Percentiles rank a stretch among this genome's conserved stretches.
Evolutionary conservation across 768 basidiomycete genomes (phyloP).

Genomic region (Tubosaeta sp.): DNA sequence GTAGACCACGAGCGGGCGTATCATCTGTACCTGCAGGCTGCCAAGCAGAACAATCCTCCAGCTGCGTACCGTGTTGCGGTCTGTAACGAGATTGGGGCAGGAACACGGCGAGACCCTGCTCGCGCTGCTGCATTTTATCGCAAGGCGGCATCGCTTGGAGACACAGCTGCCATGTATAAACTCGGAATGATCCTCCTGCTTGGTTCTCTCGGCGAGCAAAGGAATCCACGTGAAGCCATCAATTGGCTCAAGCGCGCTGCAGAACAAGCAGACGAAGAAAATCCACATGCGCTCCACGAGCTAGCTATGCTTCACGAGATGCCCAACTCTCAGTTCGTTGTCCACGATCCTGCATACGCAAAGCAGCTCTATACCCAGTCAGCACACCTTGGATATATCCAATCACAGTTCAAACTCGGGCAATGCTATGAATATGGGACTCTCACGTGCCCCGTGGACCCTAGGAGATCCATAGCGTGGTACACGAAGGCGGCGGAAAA

Average conservation of each 20-base stretch:
- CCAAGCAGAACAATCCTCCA: conserved; percentile 93
- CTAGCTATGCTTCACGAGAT: conserved; percentile 84
- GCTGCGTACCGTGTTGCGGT: conserved; percentile 97
- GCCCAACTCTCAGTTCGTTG: conserved; percentile 60
- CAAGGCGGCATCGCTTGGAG: conserved; percentile 92
- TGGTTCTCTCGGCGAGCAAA: conserved; percentile 76
- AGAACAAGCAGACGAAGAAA: conserved; percentile 96
- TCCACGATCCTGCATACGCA: conserved; percentile 77
- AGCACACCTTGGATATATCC: conserved; percentile 89
- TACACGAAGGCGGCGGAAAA: conserved; percentile 98
- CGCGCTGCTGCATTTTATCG: conserved; percentile 95
- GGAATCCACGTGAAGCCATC: conserved; percentile 87
- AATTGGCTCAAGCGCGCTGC: conserved; percentile 94
- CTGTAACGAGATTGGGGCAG: conserved; percentile 97
- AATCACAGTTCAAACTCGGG: conserved; percentile 93
- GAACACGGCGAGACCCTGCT: conserved; percentile 82
- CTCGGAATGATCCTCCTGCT: conserved; percentile 96
- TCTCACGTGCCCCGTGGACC: conserved; percentile 88
- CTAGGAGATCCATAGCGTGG: conserved; percentile 93
- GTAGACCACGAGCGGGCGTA: conserved; percentile 99
- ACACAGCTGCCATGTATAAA: conserved; percentile 99
- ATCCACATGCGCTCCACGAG: conserved; percentile 96
- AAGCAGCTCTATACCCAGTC: conserved; percentile 86
- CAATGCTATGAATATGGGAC: conserved; percentile 92
- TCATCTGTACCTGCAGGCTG: conserved; percentile 93